These are phyloP conservation scores for Citrus cavaleriei DNA, from an alignment of 345 rosid genomes.

Conservation along the genomic window DNA sequence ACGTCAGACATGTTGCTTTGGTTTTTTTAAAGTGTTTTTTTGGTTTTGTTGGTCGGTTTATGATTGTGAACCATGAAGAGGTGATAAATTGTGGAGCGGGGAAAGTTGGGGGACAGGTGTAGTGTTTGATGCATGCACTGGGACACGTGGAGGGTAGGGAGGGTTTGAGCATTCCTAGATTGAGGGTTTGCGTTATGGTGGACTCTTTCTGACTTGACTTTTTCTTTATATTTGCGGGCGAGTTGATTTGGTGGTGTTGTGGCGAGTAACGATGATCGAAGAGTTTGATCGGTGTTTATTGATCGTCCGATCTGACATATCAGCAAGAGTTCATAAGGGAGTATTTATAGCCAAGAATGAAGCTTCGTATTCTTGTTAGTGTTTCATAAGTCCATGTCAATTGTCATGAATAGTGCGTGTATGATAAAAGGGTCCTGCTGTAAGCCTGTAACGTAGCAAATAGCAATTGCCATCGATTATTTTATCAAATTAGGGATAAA, in stretches of 20 bases:
- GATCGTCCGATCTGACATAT: neutral
- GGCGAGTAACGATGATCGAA: neutral
- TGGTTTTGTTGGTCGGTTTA: neutral
- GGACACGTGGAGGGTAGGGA: slow-evolving; percentile 23
- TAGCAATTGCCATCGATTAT: too few species aligned
- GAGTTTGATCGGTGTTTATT: neutral
- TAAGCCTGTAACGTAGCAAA: too few species aligned
- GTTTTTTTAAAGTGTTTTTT: neutral
- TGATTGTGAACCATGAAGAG: neutral
- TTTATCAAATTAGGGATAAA: too few species aligned
- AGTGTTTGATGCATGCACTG: slow-evolving; percentile 18
- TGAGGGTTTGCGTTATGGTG: neutral
- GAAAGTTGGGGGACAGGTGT: slow-evolving; percentile 16
- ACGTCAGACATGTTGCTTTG: slow-evolving; percentile 24
- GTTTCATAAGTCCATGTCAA: too few species aligned
- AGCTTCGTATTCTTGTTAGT: too few species aligned
- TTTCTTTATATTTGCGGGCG: neutral
- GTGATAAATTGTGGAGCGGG: neutral
- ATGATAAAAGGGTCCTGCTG: too few species aligned
- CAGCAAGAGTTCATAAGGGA: neutral
- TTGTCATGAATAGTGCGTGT: too few species aligned
- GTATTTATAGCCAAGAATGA: too few species aligned
- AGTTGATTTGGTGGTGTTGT: neutral
- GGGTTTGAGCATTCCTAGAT: neutral
- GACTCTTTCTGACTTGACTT: slow-evolving; percentile 6